These are phyloP conservation scores for Mollisiaceae sp. DNA, from an alignment of 2,329 filamentous ascomycete species.

Conservation along the genomic window DNA sequence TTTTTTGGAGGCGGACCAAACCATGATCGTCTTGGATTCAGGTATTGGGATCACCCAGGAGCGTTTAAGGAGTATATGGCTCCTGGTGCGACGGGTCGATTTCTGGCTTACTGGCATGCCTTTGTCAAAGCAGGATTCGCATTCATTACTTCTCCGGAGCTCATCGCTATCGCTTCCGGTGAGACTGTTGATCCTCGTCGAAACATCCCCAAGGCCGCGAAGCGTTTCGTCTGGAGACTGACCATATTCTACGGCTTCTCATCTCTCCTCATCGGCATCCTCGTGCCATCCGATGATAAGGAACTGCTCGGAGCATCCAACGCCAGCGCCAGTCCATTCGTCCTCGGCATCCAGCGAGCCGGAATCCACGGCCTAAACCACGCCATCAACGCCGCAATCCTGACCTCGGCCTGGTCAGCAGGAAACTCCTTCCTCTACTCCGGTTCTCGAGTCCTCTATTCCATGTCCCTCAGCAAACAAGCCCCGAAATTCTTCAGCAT, in stretches of 20 bases:
- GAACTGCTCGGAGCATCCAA: conserved; percentile 55
- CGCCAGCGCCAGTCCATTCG: conserved; percentile 54
- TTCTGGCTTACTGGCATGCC: conserved; percentile 23
- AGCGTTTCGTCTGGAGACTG: conserved; percentile 64
- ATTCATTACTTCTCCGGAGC: conserved; percentile 44
- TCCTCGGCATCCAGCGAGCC: conserved; percentile 66
- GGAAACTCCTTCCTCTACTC: conserved; percentile 67
- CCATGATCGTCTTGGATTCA: conserved; percentile 23
- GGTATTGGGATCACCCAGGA: conserved; percentile 22
- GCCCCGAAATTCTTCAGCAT: conserved; percentile 64
- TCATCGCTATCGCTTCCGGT: conserved; percentile 64
- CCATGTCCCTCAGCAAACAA: conserved; percentile 67
- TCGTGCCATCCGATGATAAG: conserved; percentile 67
- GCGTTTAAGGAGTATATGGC: conserved; percentile 21
- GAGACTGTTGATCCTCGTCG: conserved; percentile 68
- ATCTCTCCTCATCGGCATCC: conserved; percentile 62
- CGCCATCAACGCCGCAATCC: conserved; percentile 70
- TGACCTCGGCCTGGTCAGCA: conserved; percentile 69
- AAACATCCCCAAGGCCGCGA: conserved; percentile 69
- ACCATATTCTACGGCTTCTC: conserved; percentile 65
- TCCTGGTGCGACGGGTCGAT: conserved; percentile 17
- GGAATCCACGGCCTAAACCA: conserved; percentile 67
- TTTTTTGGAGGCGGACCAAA: conserved; percentile 23
- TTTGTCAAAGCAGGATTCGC: conserved; percentile 27
- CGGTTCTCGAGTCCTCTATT: conserved; percentile 71